Conservation (phyloP, 2,329 filamentous ascomycete genomes). For the Fusarium siculi region DNA sequence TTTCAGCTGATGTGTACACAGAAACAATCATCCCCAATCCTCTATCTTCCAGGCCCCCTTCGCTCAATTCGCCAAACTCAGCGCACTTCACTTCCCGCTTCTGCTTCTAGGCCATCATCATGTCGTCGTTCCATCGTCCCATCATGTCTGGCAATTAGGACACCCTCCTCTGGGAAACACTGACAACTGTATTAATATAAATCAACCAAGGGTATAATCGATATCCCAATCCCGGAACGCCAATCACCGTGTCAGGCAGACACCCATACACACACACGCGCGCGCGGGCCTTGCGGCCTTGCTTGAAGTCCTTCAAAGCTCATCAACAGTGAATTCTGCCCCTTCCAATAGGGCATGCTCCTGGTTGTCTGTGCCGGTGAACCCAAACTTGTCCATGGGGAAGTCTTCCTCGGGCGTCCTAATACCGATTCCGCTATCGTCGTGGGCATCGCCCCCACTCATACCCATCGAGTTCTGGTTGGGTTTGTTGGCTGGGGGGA, state of each 20-base stretch:
- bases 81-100: neutral
- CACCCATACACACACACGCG: neutral
- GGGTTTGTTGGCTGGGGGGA: slow-evolving; percentile 57
- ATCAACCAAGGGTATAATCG: slow-evolving; percentile 39
- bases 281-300: neutral
- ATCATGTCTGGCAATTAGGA: slow-evolving; percentile 43
- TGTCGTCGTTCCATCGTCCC: slow-evolving; percentile 49
- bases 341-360: slow-evolving; percentile 49
- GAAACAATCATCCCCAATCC: slow-evolving; percentile 18
- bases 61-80: neutral
- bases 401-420: slow-evolving; percentile 74
- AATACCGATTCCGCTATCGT: slow-evolving; percentile 81
- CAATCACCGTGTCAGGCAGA: slow-evolving; percentile 18
- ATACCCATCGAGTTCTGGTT: slow-evolving; percentile 53
- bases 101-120: slow-evolving; percentile 38
- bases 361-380: slow-evolving; percentile 51
- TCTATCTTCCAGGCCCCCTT: neutral
- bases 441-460: slow-evolving; percentile 62
- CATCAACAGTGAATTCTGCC: slow-evolving; percentile 43
- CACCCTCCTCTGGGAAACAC: slow-evolving; percentile 30
- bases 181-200: slow-evolving; percentile 40
- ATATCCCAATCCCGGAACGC: slow-evolving; percentile 40
- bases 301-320: slow-evolving; percentile 24
- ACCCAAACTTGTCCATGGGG: slow-evolving; percentile 68
- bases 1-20: slow-evolving; percentile 17